phyloP scores from a whole-genome alignment of 352 stramenopile species.

The Globisporangium nunn region DNA sequence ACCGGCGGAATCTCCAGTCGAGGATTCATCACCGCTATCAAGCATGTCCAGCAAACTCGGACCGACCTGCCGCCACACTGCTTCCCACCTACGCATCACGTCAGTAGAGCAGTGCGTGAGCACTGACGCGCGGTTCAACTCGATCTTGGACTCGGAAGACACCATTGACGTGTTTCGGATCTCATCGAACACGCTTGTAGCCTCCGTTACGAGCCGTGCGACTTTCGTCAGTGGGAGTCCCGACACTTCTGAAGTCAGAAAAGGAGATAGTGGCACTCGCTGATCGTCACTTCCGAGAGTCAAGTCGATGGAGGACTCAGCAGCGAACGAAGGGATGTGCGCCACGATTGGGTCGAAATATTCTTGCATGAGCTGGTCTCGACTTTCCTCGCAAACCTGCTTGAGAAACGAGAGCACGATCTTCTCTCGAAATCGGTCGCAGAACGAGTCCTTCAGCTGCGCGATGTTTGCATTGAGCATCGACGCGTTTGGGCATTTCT shows the following conservation, averaged over 20 bases:
- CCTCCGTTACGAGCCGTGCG: slow-evolving; percentile 37
- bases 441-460: slow-evolving; percentile 57
- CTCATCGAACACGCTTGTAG: slow-evolving; percentile 39
- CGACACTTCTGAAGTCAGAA: background rate
- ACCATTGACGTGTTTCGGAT: slow-evolving; percentile 61
- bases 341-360: slow-evolving; percentile 56
- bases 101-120: slow-evolving; percentile 39
- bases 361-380: slow-evolving; percentile 37
- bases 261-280: slow-evolving; percentile 1
- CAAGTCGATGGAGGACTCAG: slow-evolving; percentile 15
- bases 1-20: background rate
- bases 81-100: slow-evolving; percentile 38
- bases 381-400: slow-evolving; percentile 25
- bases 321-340: slow-evolving; percentile 26
- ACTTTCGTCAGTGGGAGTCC: slow-evolving; percentile 26
- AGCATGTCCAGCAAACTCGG: slow-evolving; percentile 42
- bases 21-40: slow-evolving; percentile 15
- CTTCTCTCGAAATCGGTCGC: slow-evolving; percentile 49
- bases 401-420: slow-evolving; percentile 53
- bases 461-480: slow-evolving; percentile 61
- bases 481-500: slow-evolving; percentile 56
- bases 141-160: slow-evolving; percentile 64
- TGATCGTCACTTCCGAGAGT: slow-evolving; percentile 2
- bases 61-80: slow-evolving; percentile 46
- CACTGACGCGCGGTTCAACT: slow-evolving; percentile 37